Conservation (phyloP, 495 filamentous ascomycete genomes). For the Penicillium silybi region DNA sequence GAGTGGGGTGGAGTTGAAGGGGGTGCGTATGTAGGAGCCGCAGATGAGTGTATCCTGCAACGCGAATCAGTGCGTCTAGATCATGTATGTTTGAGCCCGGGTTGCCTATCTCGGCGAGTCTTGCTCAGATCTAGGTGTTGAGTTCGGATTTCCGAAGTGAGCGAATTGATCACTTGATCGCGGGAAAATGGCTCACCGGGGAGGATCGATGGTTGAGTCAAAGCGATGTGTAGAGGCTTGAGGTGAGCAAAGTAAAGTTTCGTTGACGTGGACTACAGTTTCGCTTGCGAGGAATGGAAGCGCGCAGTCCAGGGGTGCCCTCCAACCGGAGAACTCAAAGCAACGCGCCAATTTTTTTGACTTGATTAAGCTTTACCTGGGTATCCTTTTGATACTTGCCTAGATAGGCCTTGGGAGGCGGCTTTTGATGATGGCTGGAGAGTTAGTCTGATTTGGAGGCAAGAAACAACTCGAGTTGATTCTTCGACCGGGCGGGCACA, state of each 20-base stretch:
- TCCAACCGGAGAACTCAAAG: no score
- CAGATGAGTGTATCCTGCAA: background rate
- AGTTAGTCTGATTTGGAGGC: no score
- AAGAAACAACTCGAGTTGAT: no score
- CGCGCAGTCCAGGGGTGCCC: no score
- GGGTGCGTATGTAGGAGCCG: background rate
- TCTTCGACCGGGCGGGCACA: no score
- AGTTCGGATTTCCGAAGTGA: background rate
- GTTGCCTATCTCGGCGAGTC: background rate
- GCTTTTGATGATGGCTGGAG: no score
- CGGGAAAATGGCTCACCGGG: background rate
- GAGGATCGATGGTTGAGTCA: background rate
- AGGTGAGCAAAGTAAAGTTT: background rate
- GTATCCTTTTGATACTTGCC: no score
- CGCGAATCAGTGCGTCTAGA: conserved; percentile 4
- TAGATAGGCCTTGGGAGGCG: no score
- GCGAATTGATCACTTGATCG: background rate
- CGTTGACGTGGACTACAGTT: no score
- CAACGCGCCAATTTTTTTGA: no score
- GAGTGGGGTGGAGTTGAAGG: background rate
- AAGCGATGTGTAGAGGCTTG: background rate
- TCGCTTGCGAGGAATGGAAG: background rate
- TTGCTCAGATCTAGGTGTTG: background rate
- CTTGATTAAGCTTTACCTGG: no score
- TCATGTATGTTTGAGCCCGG: background rate